phyloP scores from a whole-genome alignment of 176 grass and related monocot species.

The Paspalum notatum region DNA sequence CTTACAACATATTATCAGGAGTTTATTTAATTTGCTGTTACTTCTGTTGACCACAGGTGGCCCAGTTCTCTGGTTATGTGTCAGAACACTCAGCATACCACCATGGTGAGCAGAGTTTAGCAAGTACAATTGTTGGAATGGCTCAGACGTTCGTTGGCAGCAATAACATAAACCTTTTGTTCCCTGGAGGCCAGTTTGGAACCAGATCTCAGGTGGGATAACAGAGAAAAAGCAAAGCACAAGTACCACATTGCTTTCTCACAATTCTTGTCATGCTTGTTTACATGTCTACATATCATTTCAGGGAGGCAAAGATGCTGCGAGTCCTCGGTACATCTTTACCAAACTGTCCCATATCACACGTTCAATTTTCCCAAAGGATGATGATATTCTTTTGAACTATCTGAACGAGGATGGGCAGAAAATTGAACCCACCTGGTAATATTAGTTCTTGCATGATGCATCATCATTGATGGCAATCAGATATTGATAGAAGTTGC shows the following conservation, averaged over 20 bases:
- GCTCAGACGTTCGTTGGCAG: conserved; percentile 94
- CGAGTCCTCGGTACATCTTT: conserved; percentile 76
- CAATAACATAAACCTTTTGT: conserved; percentile 86
- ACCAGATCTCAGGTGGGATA: conserved; percentile 64
- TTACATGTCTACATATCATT: conserved; percentile 7
- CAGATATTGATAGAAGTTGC: neutral
- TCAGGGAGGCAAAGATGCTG: conserved; percentile 93
- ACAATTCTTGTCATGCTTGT: neutral
- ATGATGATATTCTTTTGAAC: conserved; percentile 83
- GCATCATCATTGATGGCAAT: neutral
- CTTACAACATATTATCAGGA: neutral
- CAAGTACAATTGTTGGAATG: conserved; percentile 88
- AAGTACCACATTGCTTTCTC: neutral
- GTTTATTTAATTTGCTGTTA: neutral
- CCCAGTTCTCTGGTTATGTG: conserved; percentile 92
- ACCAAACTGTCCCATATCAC: conserved; percentile 60
- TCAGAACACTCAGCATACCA: conserved; percentile 94
- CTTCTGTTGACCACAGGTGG: conserved; percentile 53
- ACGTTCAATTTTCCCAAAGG: conserved; percentile 76
- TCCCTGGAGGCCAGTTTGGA: conserved; percentile 81
- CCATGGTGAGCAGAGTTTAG: conserved; percentile 82
- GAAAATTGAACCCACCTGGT: conserved; percentile 87
- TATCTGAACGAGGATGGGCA: conserved; percentile 90
- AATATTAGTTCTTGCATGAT: conserved; percentile 26
- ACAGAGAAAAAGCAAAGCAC: neutral